A percentile compares a stretch with the other conserved stretches of the same genome.
These are phyloP conservation scores for Noccaea bulbosa DNA, from an alignment of 345 rosid genomes.

Conservation along the genomic window DNA sequence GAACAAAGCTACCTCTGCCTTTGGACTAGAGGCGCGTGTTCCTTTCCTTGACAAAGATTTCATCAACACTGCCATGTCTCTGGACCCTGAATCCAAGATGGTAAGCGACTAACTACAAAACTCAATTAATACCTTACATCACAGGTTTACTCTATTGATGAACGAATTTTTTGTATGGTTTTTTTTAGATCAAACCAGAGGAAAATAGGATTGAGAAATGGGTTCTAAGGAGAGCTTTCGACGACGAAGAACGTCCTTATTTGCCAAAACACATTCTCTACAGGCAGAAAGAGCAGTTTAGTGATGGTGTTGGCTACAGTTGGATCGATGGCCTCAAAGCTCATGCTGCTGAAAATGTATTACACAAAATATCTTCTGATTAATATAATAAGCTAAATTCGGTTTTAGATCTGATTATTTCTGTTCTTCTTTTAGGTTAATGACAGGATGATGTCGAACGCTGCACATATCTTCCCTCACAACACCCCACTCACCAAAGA, in stretches of 20 bases:
- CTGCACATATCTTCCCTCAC: slow-evolving; percentile 69
- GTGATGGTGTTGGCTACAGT: slow-evolving; percentile 96
- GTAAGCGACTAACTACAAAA: slow-evolving; percentile 39
- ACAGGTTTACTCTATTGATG: neutral
- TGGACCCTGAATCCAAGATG: slow-evolving; percentile 90
- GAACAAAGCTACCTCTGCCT: slow-evolving; percentile 90
- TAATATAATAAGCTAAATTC: neutral
- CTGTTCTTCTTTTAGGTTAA: slow-evolving; percentile 56
- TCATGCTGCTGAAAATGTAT: slow-evolving; percentile 74
- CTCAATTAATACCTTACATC: neutral
- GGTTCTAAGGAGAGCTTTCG: slow-evolving; percentile 85
- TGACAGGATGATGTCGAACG: slow-evolving; percentile 81
- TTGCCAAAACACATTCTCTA: slow-evolving; percentile 92
- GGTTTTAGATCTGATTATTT: neutral
- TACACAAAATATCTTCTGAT: neutral
- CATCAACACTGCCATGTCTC: slow-evolving; percentile 75
- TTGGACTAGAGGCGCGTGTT: slow-evolving; percentile 94
- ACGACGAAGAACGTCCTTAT: slow-evolving; percentile 82
- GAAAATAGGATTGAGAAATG: slow-evolving; percentile 84
- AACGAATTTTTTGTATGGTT: neutral
- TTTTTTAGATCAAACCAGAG: slow-evolving; percentile 61
- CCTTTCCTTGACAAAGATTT: slow-evolving; percentile 94
- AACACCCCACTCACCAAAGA: slow-evolving; percentile 88
- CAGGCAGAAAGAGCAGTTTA: slow-evolving; percentile 96
- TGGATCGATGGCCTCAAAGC: slow-evolving; percentile 98